Evolutionary conservation across 768 basidiomycete genomes (phyloP).

Genomic region (Amanita brunnescens): DNA sequence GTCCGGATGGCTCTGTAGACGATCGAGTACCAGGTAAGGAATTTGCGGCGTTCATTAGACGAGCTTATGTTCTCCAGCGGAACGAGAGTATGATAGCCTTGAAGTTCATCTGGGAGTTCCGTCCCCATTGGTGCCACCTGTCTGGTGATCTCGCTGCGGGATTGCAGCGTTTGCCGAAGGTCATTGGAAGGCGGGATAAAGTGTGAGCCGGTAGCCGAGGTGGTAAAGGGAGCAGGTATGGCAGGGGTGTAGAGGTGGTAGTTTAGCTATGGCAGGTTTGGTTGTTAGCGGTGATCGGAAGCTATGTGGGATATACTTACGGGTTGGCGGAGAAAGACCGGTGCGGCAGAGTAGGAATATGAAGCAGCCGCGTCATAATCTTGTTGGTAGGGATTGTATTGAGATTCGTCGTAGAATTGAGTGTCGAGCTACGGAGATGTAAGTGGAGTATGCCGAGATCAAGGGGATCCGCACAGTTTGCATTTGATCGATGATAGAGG

Average conservation of each 20-base stretch:
- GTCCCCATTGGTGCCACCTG: conserved; percentile 37
- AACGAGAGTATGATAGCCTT: conserved; percentile 83
- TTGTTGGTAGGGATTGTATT: conserved; percentile 7
- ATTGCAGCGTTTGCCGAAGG: conserved; percentile 36
- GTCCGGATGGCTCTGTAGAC: conserved; percentile 78
- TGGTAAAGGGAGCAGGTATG: conserved; percentile 45
- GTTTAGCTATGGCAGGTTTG: conserved; percentile 56
- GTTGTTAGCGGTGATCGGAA: neutral
- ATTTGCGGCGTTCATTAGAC: conserved; percentile 54
- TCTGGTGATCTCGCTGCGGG: conserved; percentile 61
- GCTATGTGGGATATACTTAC: neutral
- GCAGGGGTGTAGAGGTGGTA: conserved; percentile 86
- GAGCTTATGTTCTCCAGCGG: conserved; percentile 54
- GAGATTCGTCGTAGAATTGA: conserved; percentile 7
- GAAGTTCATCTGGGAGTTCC: conserved; percentile 76
- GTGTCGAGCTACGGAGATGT: conserved; percentile 1
- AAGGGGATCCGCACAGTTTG: conserved; percentile 18
- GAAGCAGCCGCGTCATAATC: conserved; percentile 2
- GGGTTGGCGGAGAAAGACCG: conserved; percentile 8
- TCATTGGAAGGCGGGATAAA: conserved; percentile 53
- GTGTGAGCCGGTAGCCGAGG: conserved; percentile 41
- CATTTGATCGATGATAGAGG: conserved; percentile 22
- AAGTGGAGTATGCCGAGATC: neutral
- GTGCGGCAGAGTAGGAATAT: conserved; percentile 1
- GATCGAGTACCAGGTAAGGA: conserved; percentile 78